Evolutionary conservation across 805 yeast species (phyloP), one percentile per base, ranked within the genome.

Genomic region (Saccharomycopsis sp.): DNA sequence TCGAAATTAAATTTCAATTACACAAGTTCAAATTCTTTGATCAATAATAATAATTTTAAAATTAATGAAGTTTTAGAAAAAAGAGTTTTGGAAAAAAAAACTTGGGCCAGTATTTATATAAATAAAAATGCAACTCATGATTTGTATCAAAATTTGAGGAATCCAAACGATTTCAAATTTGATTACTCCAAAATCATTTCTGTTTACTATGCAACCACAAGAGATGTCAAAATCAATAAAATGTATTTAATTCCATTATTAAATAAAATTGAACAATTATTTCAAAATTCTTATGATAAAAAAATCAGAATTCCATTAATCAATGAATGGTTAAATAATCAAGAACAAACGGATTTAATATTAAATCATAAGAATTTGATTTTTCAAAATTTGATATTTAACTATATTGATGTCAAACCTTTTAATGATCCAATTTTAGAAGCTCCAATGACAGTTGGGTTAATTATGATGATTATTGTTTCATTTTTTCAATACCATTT

Each of bases 361-460:
- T 20, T 34, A 15, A 17, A 23, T 21, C 37, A 39, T 21, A 38
- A 36, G 21, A 27, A 38, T n/a, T 23, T 32, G 6, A 21, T 45
- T 3, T 45, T 45, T 21, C 14, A 23, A 13, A n/a, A 31, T n/a
- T 30, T 45, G 13, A 31, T 31, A 18, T 41, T 45, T 33, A 32
- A 39, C 17, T 41, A 41, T 31, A 21, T 25, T 25, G 87, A 81
- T 52, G 56, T 64, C 36, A 61, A 64, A 14, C 82, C 83, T 2
- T 64, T 62, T 40, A 56, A 56, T 1, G 63, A 73, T 50, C 63
- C 72, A 2, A 75, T 71, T 3, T 17, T 45, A n/a, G 49, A 67
- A 36, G 87, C 86, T 1, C 85, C 88, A 4, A 57, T 74, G 5
- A 88, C 81, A 54, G 79, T 82, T 45, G 94, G 94, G 36, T 65